Base-by-base conservation (phyloP, 2,329 filamentous ascomycete species). In the Mariannaea sp. region DNA sequence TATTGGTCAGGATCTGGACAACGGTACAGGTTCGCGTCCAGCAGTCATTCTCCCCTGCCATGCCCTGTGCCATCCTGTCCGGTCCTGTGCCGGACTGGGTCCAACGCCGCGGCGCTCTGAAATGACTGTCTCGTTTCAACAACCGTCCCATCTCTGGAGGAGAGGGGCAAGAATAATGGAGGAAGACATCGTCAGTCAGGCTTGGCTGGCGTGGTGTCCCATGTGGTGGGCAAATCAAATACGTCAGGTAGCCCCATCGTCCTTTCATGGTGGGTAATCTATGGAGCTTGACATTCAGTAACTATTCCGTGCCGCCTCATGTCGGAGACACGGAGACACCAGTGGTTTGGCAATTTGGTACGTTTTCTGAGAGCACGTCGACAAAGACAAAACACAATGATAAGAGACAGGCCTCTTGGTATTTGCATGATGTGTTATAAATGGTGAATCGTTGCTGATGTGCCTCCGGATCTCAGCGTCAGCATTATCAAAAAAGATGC, bases 261-360 rank as follows among this genome's bases (percentile, higher is more conserved):
- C 26, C 22, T 17, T 32, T 20, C 17, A 49, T 49, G 46, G 46
- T 38, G 36, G 45, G 35, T 54, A 33, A 26, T 27, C n/a, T 29
- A 49, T 41, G 46, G 46, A 13, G 46, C 39, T 36, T 35, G 46
- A 38, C 42, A 36, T 55, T 45, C 52, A 33, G 56, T 49, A 62
- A 63, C 54, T 55, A 59, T 65, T 53, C 47, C 55, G 55, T 57
- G 59, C 58, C 62, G 58, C 59, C 50, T 63, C 52, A 35, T 64
- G 60, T 55, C 51, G 57, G 62, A 8, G 8, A 64, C 58, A 56
- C 59, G 44, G 53, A 49, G 49, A 20, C 43, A 9, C 17, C 17
- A 38, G 30, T 19, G 24, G 12, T 39, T 38, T 36, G 35, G 29
- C 35, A n/a, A n/a, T n/a, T n/a, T n/a, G n/a, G n/a, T n/a, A n/a